Base-by-base conservation (phyloP, 1,284 basidiomycete genomes). In the Puccinia hordei region DNA sequence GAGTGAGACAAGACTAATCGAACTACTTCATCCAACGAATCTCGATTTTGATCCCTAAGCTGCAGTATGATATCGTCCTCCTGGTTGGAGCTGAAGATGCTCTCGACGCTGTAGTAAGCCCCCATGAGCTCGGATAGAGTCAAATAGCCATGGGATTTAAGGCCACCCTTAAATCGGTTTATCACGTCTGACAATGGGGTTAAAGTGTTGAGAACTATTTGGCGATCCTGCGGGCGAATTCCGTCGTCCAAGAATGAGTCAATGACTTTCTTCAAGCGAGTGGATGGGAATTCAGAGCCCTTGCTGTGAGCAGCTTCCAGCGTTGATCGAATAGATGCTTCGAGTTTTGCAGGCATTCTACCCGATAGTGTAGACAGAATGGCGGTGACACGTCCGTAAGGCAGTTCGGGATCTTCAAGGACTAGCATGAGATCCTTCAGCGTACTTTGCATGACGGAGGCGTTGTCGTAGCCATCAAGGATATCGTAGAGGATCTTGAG, bases 391-490 rank as follows among this genome's bases (percentile, higher is more conserved):
- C 98, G 92, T 38, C 93, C 90, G 87, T 92, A 99, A 0, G 97
- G 96, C 24, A 99, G 90, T 83, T 94, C 92, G 6, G 92, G 90
- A 84, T 95, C 90, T 82, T 91, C 90, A 57, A 96, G 88, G 35
- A 93, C 90, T 57, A 89, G 87, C 82, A 94, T 88, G 81, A 97
- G 90, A 81, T 94, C 92, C 86, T 93, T 93, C 84, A 95, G 87
- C 27, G 92, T 93, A 1, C 90, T 87, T 55, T 90, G 88, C 92
- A 96, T 93, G 84, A 93, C 88, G 0, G 92, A 90, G 84, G 93
- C 92, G 87, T 97, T 97, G 87, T 98, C 95, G 86, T 92, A 98
- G 44, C 95, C 95, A 82, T 94, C 92, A 81, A 98, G 89, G 84
- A 98, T 95, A 87, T 98, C 93, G 87, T 92, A 91, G 75, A 99